Percentiles rank a stretch among this genome's conserved stretches.
These are phyloP conservation scores for Venturiaceae sp. DNA, from an alignment of 2,329 filamentous ascomycete species.

Conservation along the genomic window DNA sequence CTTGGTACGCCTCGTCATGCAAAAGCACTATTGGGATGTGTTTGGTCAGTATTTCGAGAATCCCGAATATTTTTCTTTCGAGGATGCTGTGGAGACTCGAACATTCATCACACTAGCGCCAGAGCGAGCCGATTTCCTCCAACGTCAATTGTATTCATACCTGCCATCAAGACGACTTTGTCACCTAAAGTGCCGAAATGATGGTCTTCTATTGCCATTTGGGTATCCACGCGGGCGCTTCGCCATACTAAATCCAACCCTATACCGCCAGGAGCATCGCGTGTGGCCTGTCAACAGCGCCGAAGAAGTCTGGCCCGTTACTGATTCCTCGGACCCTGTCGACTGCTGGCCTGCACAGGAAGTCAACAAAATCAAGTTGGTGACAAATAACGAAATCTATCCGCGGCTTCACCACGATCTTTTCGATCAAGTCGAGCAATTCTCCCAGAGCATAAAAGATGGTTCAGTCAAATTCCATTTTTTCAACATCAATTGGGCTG, in stretches of 20 bases:
- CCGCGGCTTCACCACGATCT: constrained; percentile 29
- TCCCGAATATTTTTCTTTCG: constrained; percentile 15
- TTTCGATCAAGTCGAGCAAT: constrained; percentile 18
- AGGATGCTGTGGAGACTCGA: constrained; percentile 17
- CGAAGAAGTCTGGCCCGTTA: constrained; percentile 24
- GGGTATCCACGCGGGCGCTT: constrained; percentile 22
- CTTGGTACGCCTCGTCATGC: constrained; percentile 19
- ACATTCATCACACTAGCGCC: constrained; percentile 18
- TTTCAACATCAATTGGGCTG: constrained; percentile 16
- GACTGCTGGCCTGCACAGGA: constrained; percentile 26
- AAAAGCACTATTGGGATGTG: constrained; percentile 20
- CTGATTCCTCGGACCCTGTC: constrained; percentile 25
- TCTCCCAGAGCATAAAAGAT: constrained; percentile 18
- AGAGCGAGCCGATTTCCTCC: constrained; percentile 21
- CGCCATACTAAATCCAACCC: constrained; percentile 31
- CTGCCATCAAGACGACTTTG: constrained; percentile 19
- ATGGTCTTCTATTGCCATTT: constrained; percentile 33
- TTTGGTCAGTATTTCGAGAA: constrained; percentile 19
- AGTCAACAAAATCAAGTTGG: constrained; percentile 13
- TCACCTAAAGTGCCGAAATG: constrained; percentile 20
- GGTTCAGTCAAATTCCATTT: constrained; percentile 19
- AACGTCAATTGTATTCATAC: constrained; percentile 18
- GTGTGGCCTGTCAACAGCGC: constrained; percentile 26
- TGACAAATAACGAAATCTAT: constrained; percentile 26
- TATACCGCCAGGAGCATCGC: constrained; percentile 8